phyloP scores from a whole-genome alignment of 352 stramenopile genomes.

The Phytophthora podocarpi region DNA sequence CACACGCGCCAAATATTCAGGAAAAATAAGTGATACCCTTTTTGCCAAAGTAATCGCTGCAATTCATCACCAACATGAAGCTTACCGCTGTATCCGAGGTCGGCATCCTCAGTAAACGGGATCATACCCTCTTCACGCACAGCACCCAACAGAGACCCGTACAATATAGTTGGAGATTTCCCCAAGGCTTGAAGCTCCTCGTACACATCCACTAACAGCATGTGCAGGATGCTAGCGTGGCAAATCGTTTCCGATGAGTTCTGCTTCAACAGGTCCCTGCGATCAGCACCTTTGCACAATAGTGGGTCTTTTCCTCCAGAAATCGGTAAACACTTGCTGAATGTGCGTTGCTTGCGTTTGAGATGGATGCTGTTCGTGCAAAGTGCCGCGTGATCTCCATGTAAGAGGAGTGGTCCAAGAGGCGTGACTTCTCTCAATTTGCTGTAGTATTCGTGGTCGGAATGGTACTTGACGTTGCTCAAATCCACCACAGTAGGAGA shows the following conservation, averaged over 20 bases:
- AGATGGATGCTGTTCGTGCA: constrained; percentile 23
- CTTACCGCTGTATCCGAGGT: constrained; percentile 42
- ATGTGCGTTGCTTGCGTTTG: constrained; percentile 8
- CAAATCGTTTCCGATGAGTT: constrained; percentile 32
- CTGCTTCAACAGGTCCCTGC: constrained; percentile 42
- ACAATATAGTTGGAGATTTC: constrained; percentile 38
- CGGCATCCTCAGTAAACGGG: constrained; percentile 53
- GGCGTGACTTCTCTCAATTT: constrained; percentile 6
- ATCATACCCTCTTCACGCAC: constrained; percentile 49
- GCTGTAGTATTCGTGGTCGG: constrained; percentile 22
- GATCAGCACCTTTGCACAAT: constrained; percentile 47
- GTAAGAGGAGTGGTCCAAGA: constrained; percentile 27
- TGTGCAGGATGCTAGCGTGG: constrained; percentile 50
- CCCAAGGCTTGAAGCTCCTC: constrained; percentile 36
- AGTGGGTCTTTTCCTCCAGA: constrained; percentile 38
- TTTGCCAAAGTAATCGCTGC: constrained; percentile 25
- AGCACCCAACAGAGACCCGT: constrained; percentile 50
- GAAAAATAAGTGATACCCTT: constrained; percentile 54
- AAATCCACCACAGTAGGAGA: constrained; percentile 9
- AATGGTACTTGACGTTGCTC: constrained; percentile 15
- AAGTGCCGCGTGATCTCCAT: constrained; percentile 13
- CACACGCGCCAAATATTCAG: constrained; percentile 41
- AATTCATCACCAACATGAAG: constrained; percentile 7
- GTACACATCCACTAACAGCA: constrained; percentile 58
- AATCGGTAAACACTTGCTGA: constrained; percentile 52